A percentile compares a stretch with the other conserved stretches of the same genome.
Conservation (phyloP, 768 basidiomycete species). For the Pleurotus ostreatus region DNA sequence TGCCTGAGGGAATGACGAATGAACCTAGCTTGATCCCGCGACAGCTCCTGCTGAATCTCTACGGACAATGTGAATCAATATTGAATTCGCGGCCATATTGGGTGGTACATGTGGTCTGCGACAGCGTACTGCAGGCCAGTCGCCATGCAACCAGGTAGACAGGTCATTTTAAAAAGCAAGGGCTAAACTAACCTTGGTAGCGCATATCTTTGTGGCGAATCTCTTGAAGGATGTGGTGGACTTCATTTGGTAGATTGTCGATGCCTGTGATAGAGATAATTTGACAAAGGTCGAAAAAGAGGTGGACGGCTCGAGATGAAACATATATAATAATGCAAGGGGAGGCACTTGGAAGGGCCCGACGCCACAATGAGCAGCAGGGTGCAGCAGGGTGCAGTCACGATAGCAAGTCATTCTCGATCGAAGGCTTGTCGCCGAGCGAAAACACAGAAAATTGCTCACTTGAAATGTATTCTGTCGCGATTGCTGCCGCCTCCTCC, state of each 20-base stretch:
- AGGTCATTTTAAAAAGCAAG: background rate
- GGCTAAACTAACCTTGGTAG: slow-evolving; percentile 27
- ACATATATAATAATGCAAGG: background rate
- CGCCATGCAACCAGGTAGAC: background rate
- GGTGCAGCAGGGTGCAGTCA: background rate
- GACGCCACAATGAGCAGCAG: background rate
- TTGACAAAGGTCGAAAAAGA: background rate
- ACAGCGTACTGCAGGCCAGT: background rate
- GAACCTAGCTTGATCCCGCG: slow-evolving; percentile 32
- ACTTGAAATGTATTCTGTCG: slow-evolving; percentile 44
- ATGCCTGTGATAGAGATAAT: slow-evolving; percentile 27
- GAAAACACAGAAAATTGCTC: slow-evolving; percentile 14
- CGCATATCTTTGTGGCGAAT: slow-evolving; percentile 37
- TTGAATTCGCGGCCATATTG: background rate
- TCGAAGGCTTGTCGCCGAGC: background rate
- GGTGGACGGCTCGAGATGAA: background rate
- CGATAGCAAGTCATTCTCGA: background rate
- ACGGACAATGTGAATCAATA: background rate
- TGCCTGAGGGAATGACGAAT: slow-evolving; percentile 30
- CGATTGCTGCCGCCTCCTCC: slow-evolving; percentile 41
- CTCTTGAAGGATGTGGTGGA: slow-evolving; percentile 41
- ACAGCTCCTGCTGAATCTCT: slow-evolving; percentile 39
- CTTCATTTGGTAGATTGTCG: slow-evolving; percentile 44
- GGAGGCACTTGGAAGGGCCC: background rate
- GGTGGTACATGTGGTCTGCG: background rate